Evolutionary conservation across 768 basidiomycete genomes (phyloP).

Genomic region (Phylloporus rhodoxanthus): DNA sequence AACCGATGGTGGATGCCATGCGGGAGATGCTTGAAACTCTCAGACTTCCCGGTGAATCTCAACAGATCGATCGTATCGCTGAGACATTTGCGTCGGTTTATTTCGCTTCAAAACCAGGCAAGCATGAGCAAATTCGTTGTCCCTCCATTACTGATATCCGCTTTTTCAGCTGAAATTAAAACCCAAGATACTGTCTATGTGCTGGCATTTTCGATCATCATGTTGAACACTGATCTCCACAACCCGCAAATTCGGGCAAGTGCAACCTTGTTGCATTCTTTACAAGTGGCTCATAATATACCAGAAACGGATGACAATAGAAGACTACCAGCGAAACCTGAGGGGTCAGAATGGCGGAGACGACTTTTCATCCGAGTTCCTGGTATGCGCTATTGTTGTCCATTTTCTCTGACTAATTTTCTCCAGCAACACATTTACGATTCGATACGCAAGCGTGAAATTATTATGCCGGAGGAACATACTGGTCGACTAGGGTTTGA

Average conservation of each 20-base stretch:
- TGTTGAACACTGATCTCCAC: slow-evolving; percentile 97
- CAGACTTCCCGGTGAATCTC: slow-evolving; percentile 89
- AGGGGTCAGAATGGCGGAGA: slow-evolving; percentile 84
- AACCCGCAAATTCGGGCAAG: slow-evolving; percentile 87
- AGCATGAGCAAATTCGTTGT: not conserved
- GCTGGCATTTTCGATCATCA: slow-evolving; percentile 89
- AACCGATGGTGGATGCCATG: slow-evolving; percentile 93
- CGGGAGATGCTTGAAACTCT: slow-evolving; percentile 90
- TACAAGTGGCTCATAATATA: slow-evolving; percentile 3
- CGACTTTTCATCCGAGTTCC: slow-evolving; percentile 80
- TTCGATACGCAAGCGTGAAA: slow-evolving; percentile 89
- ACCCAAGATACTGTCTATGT: slow-evolving; percentile 92
- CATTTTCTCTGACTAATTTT: slow-evolving; percentile 9
- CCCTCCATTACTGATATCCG: not conserved
- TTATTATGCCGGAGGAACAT: slow-evolving; percentile 97
- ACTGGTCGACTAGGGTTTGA: slow-evolving; percentile 95
- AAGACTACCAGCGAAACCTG: slow-evolving; percentile 89
- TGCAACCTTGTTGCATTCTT: slow-evolving; percentile 2
- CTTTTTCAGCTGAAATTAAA: slow-evolving; percentile 70
- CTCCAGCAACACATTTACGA: slow-evolving; percentile 83
- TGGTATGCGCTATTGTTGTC: slow-evolving; percentile 43
- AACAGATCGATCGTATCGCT: slow-evolving; percentile 90
- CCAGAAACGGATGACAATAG: slow-evolving; percentile 94
- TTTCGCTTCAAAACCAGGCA: slow-evolving; percentile 79
- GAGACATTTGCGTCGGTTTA: slow-evolving; percentile 92